Evolutionary conservation across 805 yeast species (phyloP).

Genomic region (Cephaloascus albidus): DNA sequence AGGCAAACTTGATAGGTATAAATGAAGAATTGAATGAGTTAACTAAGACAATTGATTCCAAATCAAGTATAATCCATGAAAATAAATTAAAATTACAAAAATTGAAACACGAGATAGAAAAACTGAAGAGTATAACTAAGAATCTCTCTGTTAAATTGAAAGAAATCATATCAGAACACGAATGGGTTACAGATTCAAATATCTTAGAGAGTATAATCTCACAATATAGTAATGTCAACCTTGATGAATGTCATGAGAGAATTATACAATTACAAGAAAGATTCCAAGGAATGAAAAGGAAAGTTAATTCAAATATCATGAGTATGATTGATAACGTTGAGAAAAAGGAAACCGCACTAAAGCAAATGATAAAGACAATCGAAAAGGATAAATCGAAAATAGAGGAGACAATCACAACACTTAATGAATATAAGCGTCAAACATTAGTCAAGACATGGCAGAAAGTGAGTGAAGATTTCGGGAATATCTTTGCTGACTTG

Average conservation of each 20-base stretch:
- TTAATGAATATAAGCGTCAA: slow-evolving; percentile 78
- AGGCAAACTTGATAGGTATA: slow-evolving; percentile 50
- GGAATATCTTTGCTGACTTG: slow-evolving; percentile 78
- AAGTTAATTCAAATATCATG: slow-evolving; percentile 81
- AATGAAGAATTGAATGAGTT: slow-evolving; percentile 70
- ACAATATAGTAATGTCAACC: slow-evolving; percentile 53
- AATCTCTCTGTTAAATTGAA: slow-evolving; percentile 29
- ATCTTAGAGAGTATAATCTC: slow-evolving; percentile 46
- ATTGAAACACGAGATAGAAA: slow-evolving; percentile 45
- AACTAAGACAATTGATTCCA: slow-evolving; percentile 30
- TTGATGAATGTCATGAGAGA: slow-evolving; percentile 53
- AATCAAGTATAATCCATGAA: slow-evolving; percentile 34
- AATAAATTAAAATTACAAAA: slow-evolving; percentile 44
- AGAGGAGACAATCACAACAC: slow-evolving; percentile 73
- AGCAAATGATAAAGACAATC: slow-evolving; percentile 74
- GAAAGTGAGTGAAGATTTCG: slow-evolving; percentile 84
- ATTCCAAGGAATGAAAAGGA: slow-evolving; percentile 63
- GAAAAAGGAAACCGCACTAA: slow-evolving; percentile 71
- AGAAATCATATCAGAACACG: slow-evolving; percentile 41
- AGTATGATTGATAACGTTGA: slow-evolving; percentile 87
- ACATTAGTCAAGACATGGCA: slow-evolving; percentile 79
- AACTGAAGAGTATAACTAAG: slow-evolving; percentile 26
- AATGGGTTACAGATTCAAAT: slow-evolving; percentile 67
- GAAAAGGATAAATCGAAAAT: slow-evolving; percentile 86
- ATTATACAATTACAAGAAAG: slow-evolving; percentile 46